Evolutionary conservation across 345 rosid species (phyloP), one percentile per base, ranked within the genome.

Genomic region (Moricandia moricandioides): DNA sequence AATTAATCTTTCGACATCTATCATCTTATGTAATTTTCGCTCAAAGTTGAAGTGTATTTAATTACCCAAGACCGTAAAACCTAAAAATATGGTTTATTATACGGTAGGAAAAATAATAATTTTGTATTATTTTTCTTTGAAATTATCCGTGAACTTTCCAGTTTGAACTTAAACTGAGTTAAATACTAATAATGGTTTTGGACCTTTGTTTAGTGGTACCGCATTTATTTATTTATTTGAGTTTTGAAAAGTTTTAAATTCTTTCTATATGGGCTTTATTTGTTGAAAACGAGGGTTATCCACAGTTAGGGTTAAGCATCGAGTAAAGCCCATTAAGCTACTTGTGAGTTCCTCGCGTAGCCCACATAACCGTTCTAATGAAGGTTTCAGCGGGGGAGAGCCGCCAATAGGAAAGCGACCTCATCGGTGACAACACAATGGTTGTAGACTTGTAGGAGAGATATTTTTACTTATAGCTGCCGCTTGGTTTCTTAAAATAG

Each of bases 271-370:
- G 65, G 57, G 70, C 70, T 54, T 14, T 67, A 66, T 37, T 45
- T 66, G 65, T n/a, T 43, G 14, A 30, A 45, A 24, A n/a, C 10
- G 39, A 67, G n/a, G 8, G 39, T 65, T 52, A 43, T 45, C 33
- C 18, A 31, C 3, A 10, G 34, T 58, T 58, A 10, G 40, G 30
- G 31, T 35, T 47, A 24, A 24, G 12, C 14, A 33, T 21, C 34
- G 4, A 26, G 5, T 7, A 47, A 58, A 18, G 62, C 79, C 73
- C 79, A 51, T 5, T 68, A 52, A 29, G 31, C 56, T 6, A 67
- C 5, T 4, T 47, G 61, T n/a, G 18, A 4, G 54, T 74, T 67
- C 33, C 39, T 10, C 33, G 18, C 47, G 1, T 52, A 31, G 71
- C 31, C 61, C 61, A 52, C 1, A 18, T 10, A 17, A 51, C 59